Evolutionary conservation across 2,329 filamentous ascomycete genomes (phyloP).

Genomic region (Triangularia setosa): DNA sequence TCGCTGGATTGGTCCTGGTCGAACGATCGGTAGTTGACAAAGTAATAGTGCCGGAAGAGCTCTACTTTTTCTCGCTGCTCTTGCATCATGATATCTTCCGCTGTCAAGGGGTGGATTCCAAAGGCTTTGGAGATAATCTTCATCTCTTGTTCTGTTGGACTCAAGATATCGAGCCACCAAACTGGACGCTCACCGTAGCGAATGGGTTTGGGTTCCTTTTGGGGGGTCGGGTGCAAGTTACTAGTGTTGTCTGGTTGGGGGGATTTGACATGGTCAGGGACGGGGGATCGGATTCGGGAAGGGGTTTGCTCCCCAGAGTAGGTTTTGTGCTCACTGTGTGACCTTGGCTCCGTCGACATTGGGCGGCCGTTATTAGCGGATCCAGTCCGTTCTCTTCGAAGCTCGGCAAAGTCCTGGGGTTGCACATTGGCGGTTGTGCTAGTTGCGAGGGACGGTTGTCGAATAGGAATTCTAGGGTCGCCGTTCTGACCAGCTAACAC

Average conservation of each 20-base stretch:
- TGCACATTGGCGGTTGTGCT: slow-evolving; percentile 16
- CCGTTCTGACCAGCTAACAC: slow-evolving; percentile 32
- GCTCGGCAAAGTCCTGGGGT: slow-evolving; percentile 17
- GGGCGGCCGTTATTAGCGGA: slow-evolving; percentile 23
- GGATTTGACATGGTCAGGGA: slow-evolving; percentile 40
- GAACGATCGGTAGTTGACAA: slow-evolving; percentile 97
- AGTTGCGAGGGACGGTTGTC: slow-evolving; percentile 41
- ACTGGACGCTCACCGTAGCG: slow-evolving; percentile 78
- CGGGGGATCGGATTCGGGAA: slow-evolving; percentile 32
- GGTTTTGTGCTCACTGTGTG: slow-evolving; percentile 15
- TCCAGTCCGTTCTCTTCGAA: slow-evolving; percentile 18
- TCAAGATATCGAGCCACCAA: slow-evolving; percentile 94
- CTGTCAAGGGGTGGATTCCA: slow-evolving; percentile 90
- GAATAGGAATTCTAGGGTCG: slow-evolving; percentile 43
- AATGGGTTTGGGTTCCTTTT: slow-evolving; percentile 31
- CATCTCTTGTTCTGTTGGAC: slow-evolving; percentile 93
- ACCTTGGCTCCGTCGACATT: slow-evolving; percentile 30
- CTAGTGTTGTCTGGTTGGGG: slow-evolving; percentile 25
- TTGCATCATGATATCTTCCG: slow-evolving; percentile 95
- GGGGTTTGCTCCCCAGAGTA: slow-evolving; percentile 28
- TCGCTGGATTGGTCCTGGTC: slow-evolving; percentile 89
- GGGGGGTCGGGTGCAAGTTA: slow-evolving; percentile 11
- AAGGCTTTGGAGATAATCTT: slow-evolving; percentile 88
- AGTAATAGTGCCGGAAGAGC: slow-evolving; percentile 95
- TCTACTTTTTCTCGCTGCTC: slow-evolving; percentile 98